Base-by-base conservation (phyloP, 331 rosid genomes). In the Acacia pycnantha region DNA sequence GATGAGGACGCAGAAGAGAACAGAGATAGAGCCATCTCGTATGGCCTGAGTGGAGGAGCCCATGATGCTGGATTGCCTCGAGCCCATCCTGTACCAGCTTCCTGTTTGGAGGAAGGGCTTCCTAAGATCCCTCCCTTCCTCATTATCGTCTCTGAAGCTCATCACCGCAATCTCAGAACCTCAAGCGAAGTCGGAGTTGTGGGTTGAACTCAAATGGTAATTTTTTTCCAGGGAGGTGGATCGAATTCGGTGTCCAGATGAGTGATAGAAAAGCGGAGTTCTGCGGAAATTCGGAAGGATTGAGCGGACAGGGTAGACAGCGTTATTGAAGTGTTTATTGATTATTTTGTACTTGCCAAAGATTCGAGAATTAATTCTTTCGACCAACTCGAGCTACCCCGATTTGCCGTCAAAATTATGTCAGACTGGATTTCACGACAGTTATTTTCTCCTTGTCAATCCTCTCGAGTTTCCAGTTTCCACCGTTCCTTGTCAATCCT, bases 101-200 rank as follows among this genome's bases (percentile, higher is more conserved):
- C 98, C 98, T 0, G 98, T 91, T 68, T 94, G 93, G 40, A 94
- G 90, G 66, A 94, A 92, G 46, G 98, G 98, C 86, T 92, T 94
- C 83, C 85, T 84, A 76, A 89, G 93, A 24, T 93, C 95, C 80
- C 86, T 88, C 2, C 83, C 90, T 16, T 87, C 92, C 2, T 87
- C 92, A 2, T 61, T 53, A 0, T 91, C 98, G 21, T 93, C 98
- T 76, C 90, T 90, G 88, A 87, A 91, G 84, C 94, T 93, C 98
- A 93, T 92, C 27, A 1, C 43, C 29, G 19, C 27, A 61, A 44
- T 47, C 51, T 26, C 12, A 21, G 27, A 41, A 18, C 43, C 59
- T 61, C 80, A 5, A 77, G 26, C 29, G 77, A 73, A 50, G 22
- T 56, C 12, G 75, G 44, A 35, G 72, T 33, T 50, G 41, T 48